Evolutionary conservation across 768 basidiomycete species (phyloP).

Genomic region (Kwoniella pini): DNA sequence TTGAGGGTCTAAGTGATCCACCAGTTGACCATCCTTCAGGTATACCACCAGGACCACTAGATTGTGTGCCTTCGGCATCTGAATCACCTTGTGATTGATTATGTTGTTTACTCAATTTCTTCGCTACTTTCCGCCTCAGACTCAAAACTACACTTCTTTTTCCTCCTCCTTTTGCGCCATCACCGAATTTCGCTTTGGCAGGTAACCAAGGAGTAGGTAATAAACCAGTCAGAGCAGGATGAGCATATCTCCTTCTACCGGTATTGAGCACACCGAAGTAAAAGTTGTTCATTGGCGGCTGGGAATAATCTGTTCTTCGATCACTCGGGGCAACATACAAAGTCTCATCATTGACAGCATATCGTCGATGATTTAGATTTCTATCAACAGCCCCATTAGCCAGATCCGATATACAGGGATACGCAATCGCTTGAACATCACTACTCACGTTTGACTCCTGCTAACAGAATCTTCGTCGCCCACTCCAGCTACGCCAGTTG

Average conservation of each 20-base stretch:
- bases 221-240: conserved; percentile 90
- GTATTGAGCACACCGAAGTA: conserved; percentile 91
- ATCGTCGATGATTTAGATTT: conserved; percentile 79
- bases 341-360: conserved; percentile 90
- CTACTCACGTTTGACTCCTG: conserved; percentile 76
- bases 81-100: conserved; percentile 15
- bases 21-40: conserved; percentile 59
- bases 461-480: conserved; percentile 82
- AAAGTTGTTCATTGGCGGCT: conserved; percentile 96
- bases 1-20: conserved; percentile 3
- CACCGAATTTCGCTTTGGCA: conserved; percentile 75
- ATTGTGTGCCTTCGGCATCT: conserved; percentile 14
- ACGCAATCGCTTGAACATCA: not conserved
- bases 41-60: conserved; percentile 9
- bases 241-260: conserved; percentile 90
- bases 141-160: conserved; percentile 36
- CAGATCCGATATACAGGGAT: not conserved
- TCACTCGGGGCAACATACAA: conserved; percentile 94
- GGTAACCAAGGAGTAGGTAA: conserved; percentile 95
- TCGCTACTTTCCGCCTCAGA: conserved; percentile 38
- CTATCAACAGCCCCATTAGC: conserved; percentile 43
- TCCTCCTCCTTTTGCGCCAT: conserved; percentile 33
- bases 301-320: conserved; percentile 88
- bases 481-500: conserved; percentile 72
- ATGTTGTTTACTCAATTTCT: conserved; percentile 16